Conservation (phyloP, 2,329 filamentous ascomycete genomes). For the Beauveria rudraprayagi region DNA sequence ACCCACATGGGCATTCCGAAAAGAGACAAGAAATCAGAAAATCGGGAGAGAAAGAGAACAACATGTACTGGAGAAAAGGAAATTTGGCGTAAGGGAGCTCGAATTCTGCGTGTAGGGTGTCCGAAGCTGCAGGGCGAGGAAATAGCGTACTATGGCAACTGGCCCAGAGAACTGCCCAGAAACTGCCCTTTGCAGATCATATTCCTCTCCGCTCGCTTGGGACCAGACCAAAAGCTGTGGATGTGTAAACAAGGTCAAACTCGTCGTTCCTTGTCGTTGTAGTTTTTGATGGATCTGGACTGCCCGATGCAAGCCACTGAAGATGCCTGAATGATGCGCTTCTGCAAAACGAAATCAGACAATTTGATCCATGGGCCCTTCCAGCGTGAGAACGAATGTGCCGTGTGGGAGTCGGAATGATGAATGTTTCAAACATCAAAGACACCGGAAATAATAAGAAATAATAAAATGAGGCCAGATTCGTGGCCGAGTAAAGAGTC, state of each 20-base stretch:
- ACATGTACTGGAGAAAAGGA: constrained; percentile 7
- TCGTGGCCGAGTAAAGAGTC: constrained; percentile 26
- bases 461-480: constrained; percentile 16
- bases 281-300: not conserved
- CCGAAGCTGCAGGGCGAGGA: not conserved
- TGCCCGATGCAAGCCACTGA: not conserved
- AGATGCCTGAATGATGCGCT: not conserved
- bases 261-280: not conserved
- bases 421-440: constrained; percentile 6
- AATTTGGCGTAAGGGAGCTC: not conserved
- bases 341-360: not conserved
- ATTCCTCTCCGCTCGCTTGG: not conserved
- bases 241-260: not conserved
- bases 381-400: not conserved
- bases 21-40: constrained; percentile 11
- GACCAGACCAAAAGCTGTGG: not conserved
- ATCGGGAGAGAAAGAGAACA: constrained; percentile 12
- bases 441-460: constrained; percentile 14
- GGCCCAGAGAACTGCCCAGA: not conserved
- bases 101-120: not conserved
- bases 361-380: not conserved
- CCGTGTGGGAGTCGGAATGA: constrained; percentile 8
- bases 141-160: not conserved
- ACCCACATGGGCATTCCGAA: constrained; percentile 10
- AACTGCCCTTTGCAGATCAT: not conserved